Evolutionary conservation across 257 asterid genomes (phyloP).

Genomic region (Primulina tabacum): DNA sequence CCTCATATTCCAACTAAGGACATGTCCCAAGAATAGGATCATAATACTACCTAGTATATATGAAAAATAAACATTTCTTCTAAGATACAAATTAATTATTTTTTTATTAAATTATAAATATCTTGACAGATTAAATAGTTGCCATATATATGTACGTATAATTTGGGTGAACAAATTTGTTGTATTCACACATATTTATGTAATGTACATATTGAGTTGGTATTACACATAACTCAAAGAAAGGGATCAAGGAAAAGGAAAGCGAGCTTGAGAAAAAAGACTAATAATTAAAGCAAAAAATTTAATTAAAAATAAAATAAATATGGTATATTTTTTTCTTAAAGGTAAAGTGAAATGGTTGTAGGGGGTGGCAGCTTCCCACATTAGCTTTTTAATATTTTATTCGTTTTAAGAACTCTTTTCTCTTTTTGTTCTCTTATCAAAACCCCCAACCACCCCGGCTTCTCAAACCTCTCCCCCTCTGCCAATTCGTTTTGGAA

Average conservation of each 20-base stretch:
- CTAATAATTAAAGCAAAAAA: slow-evolving; percentile 24
- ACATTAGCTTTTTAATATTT: slow-evolving; percentile 38
- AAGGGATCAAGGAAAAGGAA: not conserved
- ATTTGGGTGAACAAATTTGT: not conserved
- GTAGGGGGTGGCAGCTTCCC: slow-evolving; percentile 36
- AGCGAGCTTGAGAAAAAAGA: slow-evolving; percentile 43
- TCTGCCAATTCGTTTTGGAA: slow-evolving; percentile 27
- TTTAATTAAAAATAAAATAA: slow-evolving; percentile 16
- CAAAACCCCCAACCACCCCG: slow-evolving; percentile 36
- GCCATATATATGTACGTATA: too few relatives aligned
- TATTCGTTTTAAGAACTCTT: slow-evolving; percentile 18
- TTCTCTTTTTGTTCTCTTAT: slow-evolving; percentile 63
- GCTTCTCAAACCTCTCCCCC: slow-evolving; percentile 31
- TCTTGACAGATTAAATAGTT: too few relatives aligned
- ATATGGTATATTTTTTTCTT: slow-evolving; percentile 23
- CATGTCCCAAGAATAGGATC: slow-evolving; percentile 40
- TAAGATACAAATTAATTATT: too few relatives aligned
- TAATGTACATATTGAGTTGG: not conserved
- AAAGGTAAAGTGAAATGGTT: slow-evolving; percentile 41
- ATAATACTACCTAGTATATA: not conserved
- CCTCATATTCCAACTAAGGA: slow-evolving; percentile 45
- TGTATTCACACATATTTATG: not conserved
- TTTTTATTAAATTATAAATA: too few relatives aligned
- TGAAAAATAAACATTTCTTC: too few relatives aligned
- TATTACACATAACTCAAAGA: not conserved